Percentiles rank a stretch among this genome's conserved stretches.
These are phyloP conservation scores for Aspergillus ochraceus DNA, from an alignment of 2,329 filamentous ascomycete genomes.

Conservation along the genomic window DNA sequence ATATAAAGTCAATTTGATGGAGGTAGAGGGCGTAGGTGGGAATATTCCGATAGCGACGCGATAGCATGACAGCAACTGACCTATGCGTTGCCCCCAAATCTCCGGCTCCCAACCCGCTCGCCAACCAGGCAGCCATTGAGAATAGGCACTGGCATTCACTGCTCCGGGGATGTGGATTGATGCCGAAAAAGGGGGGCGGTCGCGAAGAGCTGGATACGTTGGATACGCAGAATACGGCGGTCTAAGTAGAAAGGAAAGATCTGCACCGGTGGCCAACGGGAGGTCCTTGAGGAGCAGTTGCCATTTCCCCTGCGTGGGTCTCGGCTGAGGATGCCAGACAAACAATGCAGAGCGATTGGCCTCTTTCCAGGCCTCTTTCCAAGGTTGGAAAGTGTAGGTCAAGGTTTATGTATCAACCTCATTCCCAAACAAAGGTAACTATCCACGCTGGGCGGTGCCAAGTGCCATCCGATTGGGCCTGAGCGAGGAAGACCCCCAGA, in stretches of 20 bases:
- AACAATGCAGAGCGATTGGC: not conserved
- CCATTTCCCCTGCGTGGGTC: not conserved
- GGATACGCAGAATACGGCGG: conserved; percentile 10
- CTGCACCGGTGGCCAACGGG: not conserved
- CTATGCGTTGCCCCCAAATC: not conserved
- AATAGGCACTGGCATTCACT: not conserved
- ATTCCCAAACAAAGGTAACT: not conserved
- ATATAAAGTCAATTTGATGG: not conserved
- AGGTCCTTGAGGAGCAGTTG: not conserved
- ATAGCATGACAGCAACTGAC: not conserved
- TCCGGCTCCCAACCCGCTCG: no score
- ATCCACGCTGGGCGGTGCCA: not conserved
- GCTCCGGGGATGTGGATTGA: not conserved
- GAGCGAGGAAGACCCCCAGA: not conserved
- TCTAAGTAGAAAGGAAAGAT: not conserved
- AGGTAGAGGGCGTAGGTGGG: not conserved
- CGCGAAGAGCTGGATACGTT: not conserved
- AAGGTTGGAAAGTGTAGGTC: not conserved
- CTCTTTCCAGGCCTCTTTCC: not conserved
- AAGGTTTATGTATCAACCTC: not conserved
- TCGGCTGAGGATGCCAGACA: not conserved
- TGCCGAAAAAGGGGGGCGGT: not conserved
- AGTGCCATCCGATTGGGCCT: not conserved
- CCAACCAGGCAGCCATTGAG: not conserved
- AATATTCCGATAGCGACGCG: not conserved